A percentile compares a stretch with the other conserved stretches of the same genome.
phyloP scores from a whole-genome alignment of 345 rosid genomes.

The Populus ilicifolia region DNA sequence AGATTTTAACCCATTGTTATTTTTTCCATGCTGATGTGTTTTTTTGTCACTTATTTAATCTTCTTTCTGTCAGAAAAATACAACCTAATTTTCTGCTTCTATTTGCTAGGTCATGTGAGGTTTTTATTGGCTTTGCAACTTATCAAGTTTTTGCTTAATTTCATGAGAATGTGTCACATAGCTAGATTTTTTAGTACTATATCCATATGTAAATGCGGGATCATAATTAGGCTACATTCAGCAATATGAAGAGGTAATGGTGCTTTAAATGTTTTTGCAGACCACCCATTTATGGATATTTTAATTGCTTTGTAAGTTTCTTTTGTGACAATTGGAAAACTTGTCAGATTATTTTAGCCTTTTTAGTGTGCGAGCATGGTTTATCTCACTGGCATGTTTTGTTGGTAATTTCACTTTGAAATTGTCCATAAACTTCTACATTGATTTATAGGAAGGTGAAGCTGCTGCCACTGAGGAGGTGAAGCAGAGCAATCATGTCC shows the following conservation, averaged over 20 bases:
- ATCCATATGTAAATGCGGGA: neutral
- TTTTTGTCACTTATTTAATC: no score
- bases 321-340: neutral
- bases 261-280: neutral
- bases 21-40: neutral
- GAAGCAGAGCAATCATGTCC: conserved; percentile 25
- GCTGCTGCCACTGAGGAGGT: conserved; percentile 15
- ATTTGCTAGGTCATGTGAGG: neutral
- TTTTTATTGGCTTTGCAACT: neutral
- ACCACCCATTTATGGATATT: neutral
- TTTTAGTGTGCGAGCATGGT: neutral
- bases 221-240: neutral
- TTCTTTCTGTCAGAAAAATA: no score
- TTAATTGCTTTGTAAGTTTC: neutral
- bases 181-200: neutral
- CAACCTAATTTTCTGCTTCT: neutral
- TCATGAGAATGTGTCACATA: neutral
- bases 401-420: neutral
- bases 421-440: neutral
- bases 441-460: conserved; percentile 20
- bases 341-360: neutral
- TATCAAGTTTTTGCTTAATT: neutral
- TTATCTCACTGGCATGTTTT: neutral
- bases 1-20: neutral
- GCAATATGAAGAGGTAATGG: neutral